phyloP scores from a whole-genome alignment of 495 filamentous ascomycete genomes.

The Evansstolkia leycettana region DNA sequence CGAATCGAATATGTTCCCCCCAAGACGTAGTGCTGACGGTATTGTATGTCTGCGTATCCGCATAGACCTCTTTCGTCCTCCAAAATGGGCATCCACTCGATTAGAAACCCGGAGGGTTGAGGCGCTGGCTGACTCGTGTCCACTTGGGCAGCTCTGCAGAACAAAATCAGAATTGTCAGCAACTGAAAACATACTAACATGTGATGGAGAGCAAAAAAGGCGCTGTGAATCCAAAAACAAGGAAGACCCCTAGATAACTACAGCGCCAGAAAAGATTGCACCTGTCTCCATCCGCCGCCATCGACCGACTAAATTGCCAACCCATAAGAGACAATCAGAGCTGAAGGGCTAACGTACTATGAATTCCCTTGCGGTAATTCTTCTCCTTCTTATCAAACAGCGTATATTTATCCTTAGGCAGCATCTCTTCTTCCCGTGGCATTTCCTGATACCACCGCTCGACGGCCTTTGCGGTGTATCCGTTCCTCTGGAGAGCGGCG shows the following conservation, averaged over 20 bases:
- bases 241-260: too few relatives aligned
- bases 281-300: too few relatives aligned
- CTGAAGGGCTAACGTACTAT: constrained; percentile 53
- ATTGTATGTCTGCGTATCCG: neutral
- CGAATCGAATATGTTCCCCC: neutral
- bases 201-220: too few relatives aligned
- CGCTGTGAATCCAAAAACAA: too few relatives aligned
- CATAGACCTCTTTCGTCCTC: neutral
- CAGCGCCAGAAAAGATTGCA: too few relatives aligned
- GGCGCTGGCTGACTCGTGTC: constrained; percentile 83
- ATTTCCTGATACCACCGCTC: constrained; percentile 88
- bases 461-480: constrained; percentile 56
- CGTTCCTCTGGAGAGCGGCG: constrained; percentile 58
- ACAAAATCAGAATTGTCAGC: constrained; percentile 1
- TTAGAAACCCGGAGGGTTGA: constrained; percentile 93
- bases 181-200: neutral
- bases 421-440: constrained; percentile 93
- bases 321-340: too few relatives aligned
- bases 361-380: constrained; percentile 89
- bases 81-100: neutral
- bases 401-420: constrained; percentile 93
- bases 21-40: too few relatives aligned
- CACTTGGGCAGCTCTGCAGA: constrained; percentile 78
- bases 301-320: too few relatives aligned
- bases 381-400: constrained; percentile 95